These are phyloP conservation scores for Peniophora sp. DNA, from an alignment of 1,284 basidiomycete species.

Conservation along the genomic window DNA sequence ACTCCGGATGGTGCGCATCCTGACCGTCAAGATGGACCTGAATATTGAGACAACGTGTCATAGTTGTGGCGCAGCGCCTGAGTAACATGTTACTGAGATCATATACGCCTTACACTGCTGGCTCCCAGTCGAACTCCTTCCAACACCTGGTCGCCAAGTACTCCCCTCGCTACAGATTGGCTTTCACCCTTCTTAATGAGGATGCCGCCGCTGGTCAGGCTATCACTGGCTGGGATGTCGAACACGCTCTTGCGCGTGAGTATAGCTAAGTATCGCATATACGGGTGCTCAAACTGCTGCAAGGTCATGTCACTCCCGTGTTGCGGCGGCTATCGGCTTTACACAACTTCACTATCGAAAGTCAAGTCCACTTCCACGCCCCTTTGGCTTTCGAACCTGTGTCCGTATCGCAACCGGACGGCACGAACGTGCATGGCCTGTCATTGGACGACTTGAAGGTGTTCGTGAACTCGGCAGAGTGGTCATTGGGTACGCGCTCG, in stretches of 20 bases:
- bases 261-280: constrained; percentile 10
- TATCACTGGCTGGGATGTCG: constrained; percentile 67
- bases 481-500: constrained; percentile 72
- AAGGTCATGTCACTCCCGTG: constrained; percentile 67
- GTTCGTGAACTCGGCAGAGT: constrained; percentile 94
- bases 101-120: constrained; percentile 19
- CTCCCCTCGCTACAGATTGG: constrained; percentile 69
- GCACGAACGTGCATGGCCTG: constrained; percentile 42
- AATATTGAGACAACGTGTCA: neutral
- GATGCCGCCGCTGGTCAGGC: constrained; percentile 64
- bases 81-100: constrained; percentile 31
- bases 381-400: constrained; percentile 77
- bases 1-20: neutral
- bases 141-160: constrained; percentile 65
- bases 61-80: neutral
- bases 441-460: constrained; percentile 78
- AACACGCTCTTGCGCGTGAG: constrained; percentile 56
- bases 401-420: constrained; percentile 22
- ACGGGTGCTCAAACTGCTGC: constrained; percentile 2
- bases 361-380: constrained; percentile 88
- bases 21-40: constrained; percentile 3
- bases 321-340: constrained; percentile 54
- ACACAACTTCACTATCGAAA: constrained; percentile 91
- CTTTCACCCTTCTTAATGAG: constrained; percentile 84
- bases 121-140: constrained; percentile 24